These are phyloP conservation scores for Sarcodon aspratus DNA, from an alignment of 768 basidiomycete species.

Conservation along the genomic window DNA sequence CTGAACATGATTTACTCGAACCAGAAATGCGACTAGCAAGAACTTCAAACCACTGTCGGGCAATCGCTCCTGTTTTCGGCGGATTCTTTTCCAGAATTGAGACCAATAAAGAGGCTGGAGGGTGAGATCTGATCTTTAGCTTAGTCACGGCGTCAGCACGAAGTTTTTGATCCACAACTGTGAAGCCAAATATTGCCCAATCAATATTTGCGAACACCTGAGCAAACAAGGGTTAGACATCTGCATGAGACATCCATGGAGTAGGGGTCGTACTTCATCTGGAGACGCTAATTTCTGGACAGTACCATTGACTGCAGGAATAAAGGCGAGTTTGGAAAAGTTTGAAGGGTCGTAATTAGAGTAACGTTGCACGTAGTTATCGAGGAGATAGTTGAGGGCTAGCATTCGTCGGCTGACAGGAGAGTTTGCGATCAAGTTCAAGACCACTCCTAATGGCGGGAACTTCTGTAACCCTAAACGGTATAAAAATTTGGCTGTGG, in stretches of 20 bases:
- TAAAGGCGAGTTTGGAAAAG: conserved; percentile 55
- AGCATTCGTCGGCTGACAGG: conserved; percentile 37
- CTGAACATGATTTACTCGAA: conserved; percentile 11
- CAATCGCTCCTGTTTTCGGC: conserved; percentile 41
- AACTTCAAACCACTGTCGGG: conserved; percentile 55
- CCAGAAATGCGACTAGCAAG: conserved; percentile 54
- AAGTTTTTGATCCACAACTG: conserved; percentile 44
- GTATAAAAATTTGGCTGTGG: conserved; percentile 69
- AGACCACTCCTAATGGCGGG: conserved; percentile 55
- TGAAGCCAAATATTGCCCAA: conserved; percentile 71
- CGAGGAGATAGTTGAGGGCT: conserved; percentile 76
- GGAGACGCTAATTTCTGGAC: conserved; percentile 48
- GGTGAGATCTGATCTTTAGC: conserved; percentile 60
- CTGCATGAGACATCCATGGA: not conserved
- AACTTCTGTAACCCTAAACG: conserved; percentile 55
- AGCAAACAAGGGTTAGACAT: not conserved
- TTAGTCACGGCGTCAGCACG: conserved; percentile 44
- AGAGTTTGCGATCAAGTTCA: conserved; percentile 55
- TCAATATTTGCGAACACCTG: conserved; percentile 63
- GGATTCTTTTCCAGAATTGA: conserved; percentile 46
- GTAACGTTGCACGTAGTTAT: conserved; percentile 57
- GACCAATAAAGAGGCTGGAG: conserved; percentile 50
- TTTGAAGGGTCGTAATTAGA: conserved; percentile 41
- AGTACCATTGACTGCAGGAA: conserved; percentile 56
- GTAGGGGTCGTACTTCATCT: conserved; percentile 38